These are phyloP conservation scores for Acorus calamus DNA, from an alignment of 106 monocot genomes.

Conservation along the genomic window DNA sequence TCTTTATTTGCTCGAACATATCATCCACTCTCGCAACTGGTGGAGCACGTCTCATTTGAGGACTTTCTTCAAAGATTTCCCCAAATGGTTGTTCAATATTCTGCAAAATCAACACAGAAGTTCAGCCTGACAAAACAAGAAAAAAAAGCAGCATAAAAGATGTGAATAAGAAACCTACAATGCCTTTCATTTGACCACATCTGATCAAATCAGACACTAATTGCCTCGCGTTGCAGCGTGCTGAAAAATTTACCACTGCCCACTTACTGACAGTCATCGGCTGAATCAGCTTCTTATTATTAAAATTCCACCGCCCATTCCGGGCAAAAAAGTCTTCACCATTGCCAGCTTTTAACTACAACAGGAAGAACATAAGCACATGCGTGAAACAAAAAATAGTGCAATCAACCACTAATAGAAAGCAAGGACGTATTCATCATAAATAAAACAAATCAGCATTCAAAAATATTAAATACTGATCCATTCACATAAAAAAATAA, in stretches of 20 bases:
- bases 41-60: conserved; percentile 32
- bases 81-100: conserved; percentile 47
- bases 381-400: neutral
- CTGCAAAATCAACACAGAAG: conserved; percentile 16
- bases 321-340: conserved; percentile 66
- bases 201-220: conserved; percentile 56
- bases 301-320: conserved; percentile 96
- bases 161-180: conserved; percentile 34
- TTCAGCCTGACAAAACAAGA: neutral
- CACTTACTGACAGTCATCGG: conserved; percentile 35
- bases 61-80: conserved; percentile 53
- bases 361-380: neutral
- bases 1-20: conserved; percentile 59
- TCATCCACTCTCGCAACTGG: conserved; percentile 55
- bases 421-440: too few species aligned
- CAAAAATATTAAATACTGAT: too few species aligned
- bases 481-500: too few species aligned
- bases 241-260: conserved; percentile 91
- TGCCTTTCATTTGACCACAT: conserved; percentile 80
- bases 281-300: conserved; percentile 71
- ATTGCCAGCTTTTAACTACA: conserved; percentile 78
- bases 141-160: neutral
- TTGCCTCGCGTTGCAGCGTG: conserved; percentile 45
- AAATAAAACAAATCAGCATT: too few species aligned
- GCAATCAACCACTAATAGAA: too few species aligned